Percentiles rank a stretch among this genome's conserved stretches.
Conservation (phyloP, 768 basidiomycete species). For the Tulasnella sp. region DNA sequence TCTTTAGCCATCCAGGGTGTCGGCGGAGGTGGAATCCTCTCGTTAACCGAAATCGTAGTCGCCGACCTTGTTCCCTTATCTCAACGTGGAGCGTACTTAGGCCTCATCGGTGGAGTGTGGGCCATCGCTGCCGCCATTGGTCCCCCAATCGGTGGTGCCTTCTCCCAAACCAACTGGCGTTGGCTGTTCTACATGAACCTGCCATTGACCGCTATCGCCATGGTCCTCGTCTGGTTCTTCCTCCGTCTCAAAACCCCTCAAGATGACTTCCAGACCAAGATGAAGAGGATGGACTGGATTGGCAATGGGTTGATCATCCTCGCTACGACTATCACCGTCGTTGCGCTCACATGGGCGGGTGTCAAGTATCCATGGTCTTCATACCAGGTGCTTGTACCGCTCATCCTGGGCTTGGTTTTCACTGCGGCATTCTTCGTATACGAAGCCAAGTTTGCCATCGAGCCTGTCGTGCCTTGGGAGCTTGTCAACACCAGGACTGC, state of each 20-base stretch:
- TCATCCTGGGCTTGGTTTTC: constrained; percentile 37
- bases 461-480: constrained; percentile 27
- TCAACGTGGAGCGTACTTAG: constrained; percentile 38
- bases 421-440: constrained; percentile 36
- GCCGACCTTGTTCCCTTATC: constrained; percentile 41
- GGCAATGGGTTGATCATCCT: constrained; percentile 39
- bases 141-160: constrained; percentile 34
- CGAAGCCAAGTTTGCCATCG: constrained; percentile 31
- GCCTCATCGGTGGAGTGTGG: constrained; percentile 32
- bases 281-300: constrained; percentile 8
- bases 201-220: constrained; percentile 14
- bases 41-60: constrained; percentile 37
- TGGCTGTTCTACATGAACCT: constrained; percentile 36
- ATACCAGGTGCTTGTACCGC: constrained; percentile 35
- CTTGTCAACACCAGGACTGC: constrained; percentile 35
- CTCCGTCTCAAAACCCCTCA: constrained; percentile 16
- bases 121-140: constrained; percentile 32
- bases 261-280: constrained; percentile 3
- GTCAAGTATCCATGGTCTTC: constrained; percentile 39
- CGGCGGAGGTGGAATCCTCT: constrained; percentile 37
- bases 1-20: constrained; percentile 30
- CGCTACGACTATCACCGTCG: constrained; percentile 31
- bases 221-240: constrained; percentile 18
- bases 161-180: constrained; percentile 34
- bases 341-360: constrained; percentile 46